Base-by-base conservation (phyloP, 306 rosid species). In the Cicer chorassanicum region DNA sequence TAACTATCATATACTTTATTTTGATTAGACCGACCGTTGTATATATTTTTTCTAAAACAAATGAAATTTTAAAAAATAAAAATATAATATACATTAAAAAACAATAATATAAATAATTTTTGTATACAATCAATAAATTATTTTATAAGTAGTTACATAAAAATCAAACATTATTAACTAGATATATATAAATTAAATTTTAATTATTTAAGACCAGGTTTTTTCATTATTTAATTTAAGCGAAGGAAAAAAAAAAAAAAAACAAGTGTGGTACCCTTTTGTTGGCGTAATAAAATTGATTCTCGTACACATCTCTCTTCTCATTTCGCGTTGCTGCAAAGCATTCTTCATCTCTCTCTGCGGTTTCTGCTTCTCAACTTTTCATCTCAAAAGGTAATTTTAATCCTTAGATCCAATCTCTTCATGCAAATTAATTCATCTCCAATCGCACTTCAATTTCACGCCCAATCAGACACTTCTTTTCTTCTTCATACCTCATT, bases 371-470 rank as follows among this genome's bases (percentile, higher is more conserved):
- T 70, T 9, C 77, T 74, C 59, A 66, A 41, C 71, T 68, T 82
- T 71, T 75, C 79, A 54, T 84, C 80, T 80, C 55, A 73, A 10
- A 83, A 86, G 97, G 95, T 89, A 79, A 75, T 9, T 74, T 65
- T 75, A 1, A 65, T 4, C 8, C 68, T 68, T 72, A 82, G 86
- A 85, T 85, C 70, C 68, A 10, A 49, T 82, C 74, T 5, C 21
- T 81, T 70, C 21, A 24, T 29, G 16, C 62, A 50, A 34, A 1
- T 3, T n/a, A 3, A 9, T 6, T 59, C 50, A 53, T 21, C 7
- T 48, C 6, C 5, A 54, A 54, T 55, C 15, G 8, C 14, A 57
- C 40, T 57, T 56, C 64, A 21, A 10, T 56, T 21, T 21, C 63
- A 21, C 40, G 13, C 15, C 1, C 1, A 4, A 10, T 21, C 14